Evolutionary conservation across 2,329 filamentous ascomycete species (phyloP).

Genomic region (Dactylellina cionopaga): DNA sequence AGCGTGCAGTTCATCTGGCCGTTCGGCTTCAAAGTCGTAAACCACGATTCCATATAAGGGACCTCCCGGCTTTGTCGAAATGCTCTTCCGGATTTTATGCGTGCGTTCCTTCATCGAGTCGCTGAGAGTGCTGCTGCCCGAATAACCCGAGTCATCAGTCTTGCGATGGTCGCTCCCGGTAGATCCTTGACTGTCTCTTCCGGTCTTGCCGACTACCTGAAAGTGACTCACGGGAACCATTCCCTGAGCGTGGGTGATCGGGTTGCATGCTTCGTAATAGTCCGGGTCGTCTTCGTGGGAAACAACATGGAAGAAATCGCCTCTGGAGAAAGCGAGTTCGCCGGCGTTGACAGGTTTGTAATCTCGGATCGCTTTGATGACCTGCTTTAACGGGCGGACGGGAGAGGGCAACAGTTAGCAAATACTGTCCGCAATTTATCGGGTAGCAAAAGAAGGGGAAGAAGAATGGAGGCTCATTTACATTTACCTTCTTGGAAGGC

Average conservation of each 20-base stretch:
- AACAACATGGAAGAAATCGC: constrained; percentile 98
- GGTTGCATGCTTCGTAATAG: constrained; percentile 99
- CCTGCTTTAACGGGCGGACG: constrained; percentile 69
- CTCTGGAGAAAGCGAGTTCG: constrained; percentile 89
- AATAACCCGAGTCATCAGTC: constrained; percentile 88
- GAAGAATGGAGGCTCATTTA: constrained; percentile 3
- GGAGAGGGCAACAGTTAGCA: constrained; percentile 1
- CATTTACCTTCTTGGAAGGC: constrained; percentile 85
- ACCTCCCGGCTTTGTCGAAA: constrained; percentile 69
- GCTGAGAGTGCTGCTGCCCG: constrained; percentile 63
- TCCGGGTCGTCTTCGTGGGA: constrained; percentile 91
- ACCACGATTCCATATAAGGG: constrained; percentile 98
- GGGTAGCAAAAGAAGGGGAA: not conserved
- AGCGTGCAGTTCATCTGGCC: constrained; percentile 94
- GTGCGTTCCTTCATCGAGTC: constrained; percentile 56
- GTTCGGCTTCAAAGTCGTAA: constrained; percentile 94
- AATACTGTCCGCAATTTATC: not conserved
- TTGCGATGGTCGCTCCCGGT: constrained; percentile 65
- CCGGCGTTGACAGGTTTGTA: constrained; percentile 80
- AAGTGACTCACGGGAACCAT: constrained; percentile 95
- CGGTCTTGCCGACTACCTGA: constrained; percentile 88
- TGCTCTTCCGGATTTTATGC: constrained; percentile 55
- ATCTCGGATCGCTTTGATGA: constrained; percentile 96
- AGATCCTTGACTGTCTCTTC: constrained; percentile 84
- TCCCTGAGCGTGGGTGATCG: constrained; percentile 84